Conservation (phyloP, 1,284 basidiomycete species). For the Cronartium ribicola region DNA sequence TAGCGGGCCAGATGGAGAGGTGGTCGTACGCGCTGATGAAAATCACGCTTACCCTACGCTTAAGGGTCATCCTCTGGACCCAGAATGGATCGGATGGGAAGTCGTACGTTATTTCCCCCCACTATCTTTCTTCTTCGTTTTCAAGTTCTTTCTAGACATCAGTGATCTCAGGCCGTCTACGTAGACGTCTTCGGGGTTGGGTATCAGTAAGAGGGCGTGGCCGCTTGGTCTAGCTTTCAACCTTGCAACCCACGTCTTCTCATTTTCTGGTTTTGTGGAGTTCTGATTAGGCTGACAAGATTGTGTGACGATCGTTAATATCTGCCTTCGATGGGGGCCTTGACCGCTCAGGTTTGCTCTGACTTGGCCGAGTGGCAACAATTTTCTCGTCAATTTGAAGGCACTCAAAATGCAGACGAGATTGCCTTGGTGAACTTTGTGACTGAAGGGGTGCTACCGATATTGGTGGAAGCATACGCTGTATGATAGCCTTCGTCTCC, state of each 20-base stretch:
- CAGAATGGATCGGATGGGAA: conserved; percentile 42
- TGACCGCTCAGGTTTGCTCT: conserved; percentile 23
- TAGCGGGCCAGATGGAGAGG: background rate
- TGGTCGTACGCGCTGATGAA: background rate
- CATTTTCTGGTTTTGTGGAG: background rate
- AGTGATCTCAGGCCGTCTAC: background rate
- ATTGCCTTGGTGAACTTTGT: conserved; percentile 16
- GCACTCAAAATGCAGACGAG: conserved; percentile 15
- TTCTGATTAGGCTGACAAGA: background rate
- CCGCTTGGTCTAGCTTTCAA: too few species aligned
- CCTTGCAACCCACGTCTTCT: background rate
- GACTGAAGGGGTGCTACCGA: conserved; percentile 19
- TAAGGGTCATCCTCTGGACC: conserved; percentile 36
- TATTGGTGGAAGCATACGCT: conserved; percentile 11
- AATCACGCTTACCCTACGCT: conserved; percentile 6
- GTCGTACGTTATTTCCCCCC: conserved; percentile 13
- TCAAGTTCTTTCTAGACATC: background rate
- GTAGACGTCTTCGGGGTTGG: background rate
- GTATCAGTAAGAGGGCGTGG: too few species aligned
- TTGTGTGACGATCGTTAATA: background rate
- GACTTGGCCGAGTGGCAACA: conserved; percentile 27
- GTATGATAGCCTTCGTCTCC: conserved; percentile 17
- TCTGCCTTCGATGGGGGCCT: background rate
- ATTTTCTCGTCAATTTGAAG: conserved; percentile 26
- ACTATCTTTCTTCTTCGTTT: background rate